Evolutionary conservation across 2,329 filamentous ascomycete genomes (phyloP).

Genomic region (Paraphoma chrysanthemicola): DNA sequence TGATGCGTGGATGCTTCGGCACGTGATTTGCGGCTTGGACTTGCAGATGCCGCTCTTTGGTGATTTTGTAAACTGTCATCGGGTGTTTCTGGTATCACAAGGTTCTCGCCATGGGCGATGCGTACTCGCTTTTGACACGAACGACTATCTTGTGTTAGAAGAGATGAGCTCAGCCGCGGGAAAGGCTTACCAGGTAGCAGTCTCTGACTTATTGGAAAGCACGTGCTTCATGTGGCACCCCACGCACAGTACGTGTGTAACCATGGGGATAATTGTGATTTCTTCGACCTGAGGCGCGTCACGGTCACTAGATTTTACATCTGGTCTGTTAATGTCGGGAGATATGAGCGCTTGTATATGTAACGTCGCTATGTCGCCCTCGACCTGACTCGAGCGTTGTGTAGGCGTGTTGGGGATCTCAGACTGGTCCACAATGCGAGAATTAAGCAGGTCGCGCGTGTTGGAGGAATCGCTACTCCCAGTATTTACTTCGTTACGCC

Average conservation of each 20-base stretch:
- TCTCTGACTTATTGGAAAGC: background rate
- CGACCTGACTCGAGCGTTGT: conserved; percentile 6
- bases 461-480: too few species aligned
- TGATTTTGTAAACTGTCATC: background rate
- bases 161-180: background rate
- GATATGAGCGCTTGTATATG: too few species aligned
- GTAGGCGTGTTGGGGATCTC: conserved; percentile 25
- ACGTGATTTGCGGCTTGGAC: background rate
- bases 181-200: conserved; percentile 16
- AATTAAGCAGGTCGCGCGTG: background rate
- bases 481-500: too few species aligned
- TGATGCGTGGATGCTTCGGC: background rate
- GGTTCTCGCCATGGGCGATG: background rate
- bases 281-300: too few species aligned
- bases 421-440: background rate
- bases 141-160: conserved; percentile 2
- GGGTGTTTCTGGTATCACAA: conserved; percentile 27
- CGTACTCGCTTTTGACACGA: conserved; percentile 12
- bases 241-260: conserved; percentile 10
- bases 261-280: too few species aligned
- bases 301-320: too few species aligned
- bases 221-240: conserved; percentile 16
- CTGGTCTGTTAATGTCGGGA: too few species aligned
- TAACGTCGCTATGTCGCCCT: background rate
- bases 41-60: too few species aligned